phyloP scores from a whole-genome alignment of 2,329 filamentous ascomycete genomes.

The Xylariaceae sp. region DNA sequence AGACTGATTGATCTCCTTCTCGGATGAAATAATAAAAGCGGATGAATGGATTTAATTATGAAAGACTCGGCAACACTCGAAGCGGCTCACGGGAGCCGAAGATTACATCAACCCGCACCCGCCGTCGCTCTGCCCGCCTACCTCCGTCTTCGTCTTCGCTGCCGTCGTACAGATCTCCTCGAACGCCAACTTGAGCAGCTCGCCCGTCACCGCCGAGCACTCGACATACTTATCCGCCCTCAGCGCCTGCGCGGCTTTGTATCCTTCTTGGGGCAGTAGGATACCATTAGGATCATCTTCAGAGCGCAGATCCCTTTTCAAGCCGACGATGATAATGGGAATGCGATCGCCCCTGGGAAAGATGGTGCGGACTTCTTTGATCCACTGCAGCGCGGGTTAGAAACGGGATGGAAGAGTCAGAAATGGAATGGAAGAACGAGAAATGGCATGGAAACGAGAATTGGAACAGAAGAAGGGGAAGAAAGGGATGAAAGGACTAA shows the following conservation, averaged over 20 bases:
- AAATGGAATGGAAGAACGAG: no score
- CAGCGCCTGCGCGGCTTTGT: conserved; percentile 52
- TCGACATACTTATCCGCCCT: conserved; percentile 59
- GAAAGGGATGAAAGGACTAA: conserved; percentile 32
- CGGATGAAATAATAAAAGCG: neutral
- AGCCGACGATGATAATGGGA: conserved; percentile 52
- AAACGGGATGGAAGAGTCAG: neutral
- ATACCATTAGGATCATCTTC: conserved; percentile 56
- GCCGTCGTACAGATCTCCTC: conserved; percentile 58
- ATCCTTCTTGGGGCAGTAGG: conserved; percentile 57
- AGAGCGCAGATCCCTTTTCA: conserved; percentile 56
- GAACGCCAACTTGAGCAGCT: conserved; percentile 52
- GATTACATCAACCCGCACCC: conserved; percentile 38
- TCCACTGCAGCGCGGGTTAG: conserved; percentile 43
- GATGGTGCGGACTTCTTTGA: conserved; percentile 46
- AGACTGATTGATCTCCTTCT: conserved; percentile 26
- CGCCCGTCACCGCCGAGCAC: conserved; percentile 56
- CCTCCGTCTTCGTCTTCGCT: conserved; percentile 40
- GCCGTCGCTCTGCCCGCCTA: conserved; percentile 50
- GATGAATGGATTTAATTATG: neutral
- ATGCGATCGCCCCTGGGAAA: conserved; percentile 45
- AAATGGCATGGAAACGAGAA: no score
- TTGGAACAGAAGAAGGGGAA: neutral
- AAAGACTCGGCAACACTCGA: neutral
- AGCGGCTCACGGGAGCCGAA: conserved; percentile 1